Conservation (phyloP, 2,329 filamentous ascomycete species). For the Talaromyces sp. region DNA sequence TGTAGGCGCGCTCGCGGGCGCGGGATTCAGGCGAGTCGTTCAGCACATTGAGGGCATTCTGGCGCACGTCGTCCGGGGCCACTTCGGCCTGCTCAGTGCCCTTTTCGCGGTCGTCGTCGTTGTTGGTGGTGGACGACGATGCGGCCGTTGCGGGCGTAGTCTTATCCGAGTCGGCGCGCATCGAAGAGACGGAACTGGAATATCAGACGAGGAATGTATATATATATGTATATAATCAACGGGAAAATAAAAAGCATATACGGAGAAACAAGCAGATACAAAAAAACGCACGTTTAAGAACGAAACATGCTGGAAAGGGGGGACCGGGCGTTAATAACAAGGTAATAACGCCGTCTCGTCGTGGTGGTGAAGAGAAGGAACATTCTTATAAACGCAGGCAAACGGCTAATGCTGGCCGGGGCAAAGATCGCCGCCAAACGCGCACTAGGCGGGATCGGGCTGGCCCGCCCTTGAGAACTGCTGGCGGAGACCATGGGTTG, state of each 20-base stretch:
- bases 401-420: neutral
- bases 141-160: neutral
- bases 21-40: neutral
- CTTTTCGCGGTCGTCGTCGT: neutral
- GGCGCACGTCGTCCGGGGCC: neutral
- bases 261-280: neutral
- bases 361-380: no score
- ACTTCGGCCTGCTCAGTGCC: neutral
- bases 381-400: no score
- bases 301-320: neutral
- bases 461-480: no score
- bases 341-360: no score
- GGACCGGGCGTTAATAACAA: neutral
- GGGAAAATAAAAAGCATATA: neutral
- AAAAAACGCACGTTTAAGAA: neutral
- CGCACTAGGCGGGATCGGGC: neutral
- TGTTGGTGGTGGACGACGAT: neutral
- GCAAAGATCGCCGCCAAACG: neutral
- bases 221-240: neutral
- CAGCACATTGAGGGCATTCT: neutral
- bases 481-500: neutral
- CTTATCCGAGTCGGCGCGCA: neutral
- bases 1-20: neutral
- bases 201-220: neutral
- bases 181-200: neutral